These are phyloP conservation scores for Croton laevigatus DNA, from an alignment of 441 rosid genomes.

Conservation along the genomic window DNA sequence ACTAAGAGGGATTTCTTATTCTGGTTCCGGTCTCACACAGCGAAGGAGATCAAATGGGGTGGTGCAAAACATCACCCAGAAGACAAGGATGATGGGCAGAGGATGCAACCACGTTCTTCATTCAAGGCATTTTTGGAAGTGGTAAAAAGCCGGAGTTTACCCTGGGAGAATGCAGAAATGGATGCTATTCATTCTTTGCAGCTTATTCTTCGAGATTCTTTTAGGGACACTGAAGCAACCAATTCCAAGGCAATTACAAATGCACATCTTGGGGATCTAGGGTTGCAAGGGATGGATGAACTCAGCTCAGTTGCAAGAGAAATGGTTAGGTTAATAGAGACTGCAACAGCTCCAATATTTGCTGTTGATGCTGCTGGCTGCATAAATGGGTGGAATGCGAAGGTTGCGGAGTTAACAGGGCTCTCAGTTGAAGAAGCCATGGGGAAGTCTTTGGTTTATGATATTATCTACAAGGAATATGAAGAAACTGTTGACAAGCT, in stretches of 20 bases:
- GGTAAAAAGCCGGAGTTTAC: slow-evolving; percentile 84
- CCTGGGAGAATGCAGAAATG: slow-evolving; percentile 97
- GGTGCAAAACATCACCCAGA: slow-evolving; percentile 97
- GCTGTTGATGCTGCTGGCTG: slow-evolving; percentile 75
- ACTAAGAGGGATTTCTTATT: slow-evolving; percentile 76
- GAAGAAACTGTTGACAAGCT: slow-evolving; percentile 72
- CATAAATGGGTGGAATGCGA: slow-evolving; percentile 95
- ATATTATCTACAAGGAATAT: slow-evolving; percentile 69
- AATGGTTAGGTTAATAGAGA: slow-evolving; percentile 96
- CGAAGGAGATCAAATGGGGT: slow-evolving; percentile 94
- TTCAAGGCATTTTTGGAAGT: slow-evolving; percentile 96
- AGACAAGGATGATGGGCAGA: slow-evolving; percentile 90
- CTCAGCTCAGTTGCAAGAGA: slow-evolving; percentile 95
- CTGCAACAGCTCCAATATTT: slow-evolving; percentile 94
- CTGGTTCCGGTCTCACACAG: slow-evolving; percentile 96
- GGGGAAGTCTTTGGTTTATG: slow-evolving; percentile 88
- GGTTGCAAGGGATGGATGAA: slow-evolving; percentile 77
- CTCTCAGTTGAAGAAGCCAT: slow-evolving; percentile 88
- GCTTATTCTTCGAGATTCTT: slow-evolving; percentile 87
- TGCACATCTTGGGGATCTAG: slow-evolving; percentile 47
- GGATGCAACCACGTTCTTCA: slow-evolving; percentile 95
- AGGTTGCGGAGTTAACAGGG: slow-evolving; percentile 83
- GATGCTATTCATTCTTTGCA: slow-evolving; percentile 96
- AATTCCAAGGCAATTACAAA: slow-evolving; percentile 56
- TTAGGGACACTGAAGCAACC: slow-evolving; percentile 64